Evolutionary conservation across 2,329 filamentous ascomycete species (phyloP).

Genomic region (Pyrenophora graminea): DNA sequence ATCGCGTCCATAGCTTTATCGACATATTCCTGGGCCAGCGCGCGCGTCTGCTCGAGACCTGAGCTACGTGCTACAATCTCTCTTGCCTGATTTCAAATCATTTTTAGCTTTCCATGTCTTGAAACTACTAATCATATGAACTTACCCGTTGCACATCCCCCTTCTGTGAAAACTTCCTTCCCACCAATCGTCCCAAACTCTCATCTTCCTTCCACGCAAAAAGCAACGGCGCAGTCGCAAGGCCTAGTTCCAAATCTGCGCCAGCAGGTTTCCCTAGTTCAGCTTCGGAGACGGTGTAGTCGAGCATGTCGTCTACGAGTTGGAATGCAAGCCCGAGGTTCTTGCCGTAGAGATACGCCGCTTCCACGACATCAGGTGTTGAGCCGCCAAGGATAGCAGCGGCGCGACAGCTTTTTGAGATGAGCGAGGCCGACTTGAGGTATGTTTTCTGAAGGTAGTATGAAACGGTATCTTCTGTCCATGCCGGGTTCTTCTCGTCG

Average conservation of each 20-base stretch:
- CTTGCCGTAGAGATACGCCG: constrained; percentile 88
- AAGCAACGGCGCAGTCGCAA: constrained; percentile 89
- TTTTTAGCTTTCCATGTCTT: background rate
- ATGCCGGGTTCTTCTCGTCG: constrained; percentile 82
- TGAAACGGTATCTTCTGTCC: constrained; percentile 83
- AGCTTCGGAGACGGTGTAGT: constrained; percentile 84
- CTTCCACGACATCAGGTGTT: constrained; percentile 79
- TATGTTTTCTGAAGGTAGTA: constrained; percentile 99
- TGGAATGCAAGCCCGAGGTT: constrained; percentile 96
- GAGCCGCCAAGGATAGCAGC: constrained; percentile 82
- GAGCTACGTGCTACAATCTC: constrained; percentile 81
- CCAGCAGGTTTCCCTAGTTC: constrained; percentile 95
- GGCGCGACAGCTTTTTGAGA: constrained; percentile 93
- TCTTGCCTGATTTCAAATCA: constrained; percentile 67
- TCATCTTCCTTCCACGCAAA: constrained; percentile 93
- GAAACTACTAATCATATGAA: constrained; percentile 13
- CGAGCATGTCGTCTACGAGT: constrained; percentile 95
- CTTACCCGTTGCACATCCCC: constrained; percentile 85
- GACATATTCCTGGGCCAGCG: constrained; percentile 86
- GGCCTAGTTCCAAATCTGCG: constrained; percentile 87
- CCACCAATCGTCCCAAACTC: constrained; percentile 84
- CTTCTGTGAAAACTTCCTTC: constrained; percentile 81
- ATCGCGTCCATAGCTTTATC: constrained; percentile 88
- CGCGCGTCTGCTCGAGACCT: constrained; percentile 89
- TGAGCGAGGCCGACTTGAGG: constrained; percentile 91